Base-by-base conservation (phyloP, 805 yeast species). In the Candida ipomoeae region DNA sequence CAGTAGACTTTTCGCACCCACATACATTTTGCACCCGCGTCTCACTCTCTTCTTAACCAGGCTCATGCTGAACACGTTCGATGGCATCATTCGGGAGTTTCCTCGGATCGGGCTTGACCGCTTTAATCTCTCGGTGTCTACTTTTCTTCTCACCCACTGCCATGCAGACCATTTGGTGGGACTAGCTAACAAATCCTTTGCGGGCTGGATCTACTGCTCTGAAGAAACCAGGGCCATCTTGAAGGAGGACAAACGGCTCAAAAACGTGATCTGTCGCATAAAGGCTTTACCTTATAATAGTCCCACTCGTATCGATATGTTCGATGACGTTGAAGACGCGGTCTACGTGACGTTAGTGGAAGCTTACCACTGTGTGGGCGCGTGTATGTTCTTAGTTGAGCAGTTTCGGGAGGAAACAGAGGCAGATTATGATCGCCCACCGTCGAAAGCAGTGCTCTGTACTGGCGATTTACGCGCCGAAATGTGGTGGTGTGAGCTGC, bases 401-500 rank as follows among this genome's bases (percentile, higher is more conserved):
- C 46, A 20, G 40, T 34, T 23, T 26, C 21, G 34, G 10, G 31
- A 10, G 10, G 4, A 34, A n/a, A 4, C 15, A 3, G 32, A 23
- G 6, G 20, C 45, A 11, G 29, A 35, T 11, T 23, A 21, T 26
- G 26, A 38, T 7, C 17, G 10, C 6, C 20, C 40, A 17, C 41
- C 41, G 3, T 20, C 46, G 3, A 26, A 18, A 5, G 60, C 79
- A 0, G 74, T 81, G 1, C 65, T 82, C 7, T 66, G 73, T 31
- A 81, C 86, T 0, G 87, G 86, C 2, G 87, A 82, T 57, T 49
- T 80, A 3, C 64, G 85, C 26, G 83, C 83, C 6, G 86, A 82
- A 58, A 42, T 53, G 1, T 78, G 82, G 80, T 80, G 81, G 76
- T 61, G 73, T 1, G 66, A 72, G 49, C 66, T 11, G 57, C 38